Evolutionary conservation across 495 filamentous ascomycete species (phyloP).

Genomic region (Rhypophila decipiens): DNA sequence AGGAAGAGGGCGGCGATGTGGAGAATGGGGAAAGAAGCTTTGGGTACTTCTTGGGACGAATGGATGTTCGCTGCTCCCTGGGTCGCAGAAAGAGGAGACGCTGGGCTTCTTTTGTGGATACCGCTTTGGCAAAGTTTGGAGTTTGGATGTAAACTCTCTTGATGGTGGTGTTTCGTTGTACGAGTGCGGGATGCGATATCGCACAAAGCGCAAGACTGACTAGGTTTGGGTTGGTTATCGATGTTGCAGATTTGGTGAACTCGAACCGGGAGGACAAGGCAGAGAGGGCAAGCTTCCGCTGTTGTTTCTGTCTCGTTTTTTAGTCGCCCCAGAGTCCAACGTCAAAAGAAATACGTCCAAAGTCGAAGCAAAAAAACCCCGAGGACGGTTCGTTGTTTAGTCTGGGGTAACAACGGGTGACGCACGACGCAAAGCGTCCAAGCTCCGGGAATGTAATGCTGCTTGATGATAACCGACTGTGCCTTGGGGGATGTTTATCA

Average conservation of each 20-base stretch:
- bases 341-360: too few species aligned
- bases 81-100: conserved; percentile 1
- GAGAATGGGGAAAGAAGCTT: not conserved
- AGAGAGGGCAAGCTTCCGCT: too few species aligned
- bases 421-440: conserved; percentile 3
- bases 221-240: too few species aligned
- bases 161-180: too few species aligned
- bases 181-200: too few species aligned
- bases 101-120: conserved; percentile 8
- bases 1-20: conserved; percentile 5
- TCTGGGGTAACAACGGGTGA: conserved; percentile 8
- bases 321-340: too few species aligned
- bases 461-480: conserved; percentile 3
- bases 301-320: too few species aligned
- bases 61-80: conserved; percentile 9
- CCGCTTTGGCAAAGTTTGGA: conserved; percentile 5
- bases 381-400: conserved; percentile 8
- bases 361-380: too few species aligned
- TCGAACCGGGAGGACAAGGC: too few species aligned
- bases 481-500: conserved; percentile 9
- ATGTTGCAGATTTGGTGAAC: too few species aligned
- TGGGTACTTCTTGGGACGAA: conserved; percentile 5
- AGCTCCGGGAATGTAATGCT: not conserved
- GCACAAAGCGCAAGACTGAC: too few species aligned
- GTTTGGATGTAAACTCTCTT: too few species aligned